Conservation (phyloP, 345 rosid species). For the Streptanthus diversifolius region DNA sequence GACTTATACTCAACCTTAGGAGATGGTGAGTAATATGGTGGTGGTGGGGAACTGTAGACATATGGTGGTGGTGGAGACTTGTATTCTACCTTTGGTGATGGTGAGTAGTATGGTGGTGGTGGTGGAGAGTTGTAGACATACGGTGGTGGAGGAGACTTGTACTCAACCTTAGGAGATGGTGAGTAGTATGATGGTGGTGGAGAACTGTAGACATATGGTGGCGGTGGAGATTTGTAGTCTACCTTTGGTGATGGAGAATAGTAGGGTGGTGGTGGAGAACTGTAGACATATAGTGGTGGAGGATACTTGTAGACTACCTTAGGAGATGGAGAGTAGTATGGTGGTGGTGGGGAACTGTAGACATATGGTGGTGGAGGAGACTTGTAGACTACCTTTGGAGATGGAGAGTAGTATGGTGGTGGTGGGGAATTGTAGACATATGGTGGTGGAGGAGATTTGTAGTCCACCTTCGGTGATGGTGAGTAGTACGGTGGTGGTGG, state of each 20-base stretch:
- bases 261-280: not conserved
- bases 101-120: conserved; percentile 18
- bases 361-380: conserved; percentile 17
- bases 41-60: conserved; percentile 6
- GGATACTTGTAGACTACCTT: conserved; percentile 1
- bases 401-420: not conserved
- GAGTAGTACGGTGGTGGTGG: not conserved
- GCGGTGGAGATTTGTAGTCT: conserved; percentile 11
- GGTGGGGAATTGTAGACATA: conserved; percentile 16
- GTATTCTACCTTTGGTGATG: not conserved
- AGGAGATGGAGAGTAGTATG: not conserved
- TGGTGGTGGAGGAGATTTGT: conserved; percentile 18
- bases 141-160: conserved; percentile 16
- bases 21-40: conserved; percentile 15
- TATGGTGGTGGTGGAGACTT: conserved; percentile 24
- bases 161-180: not conserved
- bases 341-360: conserved; percentile 20
- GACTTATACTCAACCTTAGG: not conserved
- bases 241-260: not conserved
- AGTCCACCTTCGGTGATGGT: not conserved
- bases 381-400: not conserved
- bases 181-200: conserved; percentile 19
- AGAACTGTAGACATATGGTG: not conserved
- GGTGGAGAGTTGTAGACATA: conserved; percentile 16
- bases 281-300: conserved; percentile 1